phyloP scores from a whole-genome alignment of 179 eudicot genomes.

The Nepenthes alata region DNA sequence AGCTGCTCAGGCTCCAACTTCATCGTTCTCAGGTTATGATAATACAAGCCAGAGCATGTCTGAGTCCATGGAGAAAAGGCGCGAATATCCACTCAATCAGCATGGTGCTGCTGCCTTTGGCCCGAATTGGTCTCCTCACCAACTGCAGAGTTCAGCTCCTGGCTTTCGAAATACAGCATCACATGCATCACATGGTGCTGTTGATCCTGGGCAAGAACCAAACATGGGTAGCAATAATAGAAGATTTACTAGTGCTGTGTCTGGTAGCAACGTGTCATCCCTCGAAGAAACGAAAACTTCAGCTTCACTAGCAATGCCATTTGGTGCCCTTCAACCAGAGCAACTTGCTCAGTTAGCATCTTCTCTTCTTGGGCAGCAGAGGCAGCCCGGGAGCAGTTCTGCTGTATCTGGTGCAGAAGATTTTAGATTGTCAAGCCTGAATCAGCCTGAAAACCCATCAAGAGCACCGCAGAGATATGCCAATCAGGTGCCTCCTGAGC shows the following conservation, averaged over 20 bases:
- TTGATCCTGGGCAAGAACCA: constrained; percentile 24
- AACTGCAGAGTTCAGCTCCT: constrained; percentile 19
- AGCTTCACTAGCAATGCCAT: constrained; percentile 18
- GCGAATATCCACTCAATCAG: constrained; percentile 16
- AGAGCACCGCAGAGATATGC: constrained; percentile 18
- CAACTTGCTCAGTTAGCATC: constrained; percentile 48
- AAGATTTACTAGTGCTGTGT: constrained; percentile 11
- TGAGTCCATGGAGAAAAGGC: constrained; percentile 19
- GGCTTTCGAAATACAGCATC: constrained; percentile 14
- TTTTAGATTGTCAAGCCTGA: constrained; percentile 18
- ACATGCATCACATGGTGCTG: constrained; percentile 9
- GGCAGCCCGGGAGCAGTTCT: constrained; percentile 21
- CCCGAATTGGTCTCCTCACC: constrained; percentile 28
- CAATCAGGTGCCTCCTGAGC: constrained; percentile 29
- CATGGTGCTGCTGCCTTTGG: constrained; percentile 13
- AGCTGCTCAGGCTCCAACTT: constrained; percentile 14
- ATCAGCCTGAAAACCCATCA: constrained; percentile 23
- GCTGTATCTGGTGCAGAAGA: constrained; percentile 18
- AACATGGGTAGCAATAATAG: constrained; percentile 14
- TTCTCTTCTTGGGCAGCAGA: constrained; percentile 38
- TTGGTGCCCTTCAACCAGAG: constrained; percentile 31
- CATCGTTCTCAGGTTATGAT: constrained; percentile 15
- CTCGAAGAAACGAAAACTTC: constrained; percentile 16
- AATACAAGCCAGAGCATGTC: constrained; percentile 16
- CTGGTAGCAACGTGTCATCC: constrained; percentile 19